Evolutionary conservation across 1,139 yeast species (phyloP).

Genomic region (Candida sp.): DNA sequence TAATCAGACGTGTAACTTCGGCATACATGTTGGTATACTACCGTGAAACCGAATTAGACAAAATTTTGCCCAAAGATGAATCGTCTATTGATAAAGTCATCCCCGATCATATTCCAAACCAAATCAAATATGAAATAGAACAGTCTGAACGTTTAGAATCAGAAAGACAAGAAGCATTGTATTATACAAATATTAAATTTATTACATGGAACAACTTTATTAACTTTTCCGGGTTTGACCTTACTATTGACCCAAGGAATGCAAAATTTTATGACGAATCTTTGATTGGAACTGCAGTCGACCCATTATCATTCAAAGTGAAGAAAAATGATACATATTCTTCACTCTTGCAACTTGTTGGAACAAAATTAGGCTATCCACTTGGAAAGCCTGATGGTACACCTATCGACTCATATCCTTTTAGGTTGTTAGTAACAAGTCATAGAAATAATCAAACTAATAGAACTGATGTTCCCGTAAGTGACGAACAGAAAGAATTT

Average conservation of each 20-base stretch:
- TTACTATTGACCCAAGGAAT: constrained; percentile 58
- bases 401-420: constrained; percentile 26
- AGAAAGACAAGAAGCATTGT: constrained; percentile 76
- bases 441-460: constrained; percentile 74
- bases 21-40: constrained; percentile 97
- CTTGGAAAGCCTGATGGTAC: constrained; percentile 16
- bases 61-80: constrained; percentile 58
- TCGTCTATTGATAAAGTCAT: constrained; percentile 38
- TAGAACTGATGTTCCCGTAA: constrained; percentile 57
- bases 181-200: constrained; percentile 61
- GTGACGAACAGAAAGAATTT: constrained; percentile 25
- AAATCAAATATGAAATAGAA: constrained; percentile 58
- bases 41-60: constrained; percentile 57
- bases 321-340: constrained; percentile 55
- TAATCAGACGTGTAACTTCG: constrained; percentile 77
- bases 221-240: constrained; percentile 71
- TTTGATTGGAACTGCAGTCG: constrained; percentile 42
- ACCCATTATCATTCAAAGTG: constrained; percentile 51
- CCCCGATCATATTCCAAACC: constrained; percentile 68
- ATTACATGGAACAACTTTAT: constrained; percentile 51
- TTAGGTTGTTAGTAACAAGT: constrained; percentile 64
- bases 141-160: constrained; percentile 55
- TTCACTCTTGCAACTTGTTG: constrained; percentile 50
- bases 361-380: constrained; percentile 37
- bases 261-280: constrained; percentile 45